Base-by-base conservation (phyloP, 2,329 filamentous ascomycete species). In the Fusarium bactridioides region DNA sequence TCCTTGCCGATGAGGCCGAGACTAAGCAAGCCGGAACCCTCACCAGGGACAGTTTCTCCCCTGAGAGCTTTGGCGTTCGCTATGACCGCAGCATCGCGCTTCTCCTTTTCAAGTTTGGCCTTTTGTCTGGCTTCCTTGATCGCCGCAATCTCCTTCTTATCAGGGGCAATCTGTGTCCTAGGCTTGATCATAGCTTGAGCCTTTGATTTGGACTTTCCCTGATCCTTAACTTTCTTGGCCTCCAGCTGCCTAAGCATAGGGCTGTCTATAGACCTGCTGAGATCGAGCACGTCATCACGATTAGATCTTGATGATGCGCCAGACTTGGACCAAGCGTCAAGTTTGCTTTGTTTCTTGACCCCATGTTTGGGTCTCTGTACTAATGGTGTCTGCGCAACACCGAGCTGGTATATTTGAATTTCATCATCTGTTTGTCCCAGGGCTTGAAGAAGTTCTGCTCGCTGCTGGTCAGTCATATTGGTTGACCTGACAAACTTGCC, bases 391-490 rank as follows among this genome's bases (percentile, higher is more conserved):
- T 69, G 75, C 67, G 77, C 53, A 71, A 81, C 37, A 55, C 78
- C 84, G 21, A 83, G 77, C 55, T 84, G 81, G 25, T 86, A 79
- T 43, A 88, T 84, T 67, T 87, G 83, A 16, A 89, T 81, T 15
- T 87, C 83, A 37, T 90, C 88, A 48, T 87, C 84, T 10, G 89
- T 87, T 62, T 91, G 87, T 31, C 88, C 88, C 21, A 92, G 80
- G 13, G 88, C 89, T 76, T 89, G 87, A 56, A 90, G 83, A 40
- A 98, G 85, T 81, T 97, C 93, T 16, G 95, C 95, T 74, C 95
- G 94, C 79, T 98, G 94, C 63, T 92, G 91, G 40, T 89, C 88
- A 18, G 89, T 93, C 74, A 98, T 83, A 75, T 97, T 97, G 4
- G 95, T 97, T 76, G 89, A 91, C 72, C 91, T 88, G 25, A 86